Percentiles rank a stretch among this genome's conserved stretches.
These are phyloP conservation scores for Pseudoperonospora humuli DNA, from an alignment of 352 stramenopile genomes.

Conservation along the genomic window DNA sequence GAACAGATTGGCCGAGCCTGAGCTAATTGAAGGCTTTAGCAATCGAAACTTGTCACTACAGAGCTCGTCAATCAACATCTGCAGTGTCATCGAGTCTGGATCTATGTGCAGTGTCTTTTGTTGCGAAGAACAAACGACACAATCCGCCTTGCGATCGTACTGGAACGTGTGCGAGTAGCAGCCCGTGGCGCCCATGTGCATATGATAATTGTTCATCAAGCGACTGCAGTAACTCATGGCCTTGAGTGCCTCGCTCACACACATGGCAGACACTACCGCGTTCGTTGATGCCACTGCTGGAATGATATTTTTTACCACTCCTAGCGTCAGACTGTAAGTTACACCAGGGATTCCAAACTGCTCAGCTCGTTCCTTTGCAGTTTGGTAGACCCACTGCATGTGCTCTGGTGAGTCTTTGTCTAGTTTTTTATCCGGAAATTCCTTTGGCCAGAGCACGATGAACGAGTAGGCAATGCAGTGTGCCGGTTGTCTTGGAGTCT, in stretches of 20 bases:
- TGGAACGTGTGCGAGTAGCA: slow-evolving; percentile 96
- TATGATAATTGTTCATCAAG: slow-evolving; percentile 98
- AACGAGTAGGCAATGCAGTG: slow-evolving; percentile 98
- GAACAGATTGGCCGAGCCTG: slow-evolving; percentile 53
- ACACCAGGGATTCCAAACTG: slow-evolving; percentile 93
- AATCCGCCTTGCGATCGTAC: slow-evolving; percentile 90
- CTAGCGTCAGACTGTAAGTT: slow-evolving; percentile 95
- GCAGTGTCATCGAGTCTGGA: slow-evolving; percentile 40
- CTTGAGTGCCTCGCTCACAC: slow-evolving; percentile 96
- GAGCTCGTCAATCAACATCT: slow-evolving; percentile 58
- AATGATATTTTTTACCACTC: slow-evolving; percentile 99
- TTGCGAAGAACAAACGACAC: slow-evolving; percentile 80
- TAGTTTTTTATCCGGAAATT: slow-evolving; percentile 92
- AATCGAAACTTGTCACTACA: slow-evolving; percentile 53
- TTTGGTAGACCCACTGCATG: slow-evolving; percentile 97
- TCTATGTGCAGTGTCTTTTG: slow-evolving; percentile 51
- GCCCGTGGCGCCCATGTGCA: slow-evolving; percentile 94
- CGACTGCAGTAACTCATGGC: slow-evolving; percentile 93
- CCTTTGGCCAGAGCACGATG: slow-evolving; percentile 91
- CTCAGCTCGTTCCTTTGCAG: slow-evolving; percentile 84
- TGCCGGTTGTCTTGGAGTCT: slow-evolving; percentile 94
- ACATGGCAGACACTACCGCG: slow-evolving; percentile 92
- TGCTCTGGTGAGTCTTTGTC: slow-evolving; percentile 94
- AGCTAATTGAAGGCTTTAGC: slow-evolving; percentile 67
- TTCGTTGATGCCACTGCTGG: slow-evolving; percentile 96